These are phyloP conservation scores for Pulveroboletus sp. DNA, from an alignment of 1,284 basidiomycete species.

Conservation along the genomic window DNA sequence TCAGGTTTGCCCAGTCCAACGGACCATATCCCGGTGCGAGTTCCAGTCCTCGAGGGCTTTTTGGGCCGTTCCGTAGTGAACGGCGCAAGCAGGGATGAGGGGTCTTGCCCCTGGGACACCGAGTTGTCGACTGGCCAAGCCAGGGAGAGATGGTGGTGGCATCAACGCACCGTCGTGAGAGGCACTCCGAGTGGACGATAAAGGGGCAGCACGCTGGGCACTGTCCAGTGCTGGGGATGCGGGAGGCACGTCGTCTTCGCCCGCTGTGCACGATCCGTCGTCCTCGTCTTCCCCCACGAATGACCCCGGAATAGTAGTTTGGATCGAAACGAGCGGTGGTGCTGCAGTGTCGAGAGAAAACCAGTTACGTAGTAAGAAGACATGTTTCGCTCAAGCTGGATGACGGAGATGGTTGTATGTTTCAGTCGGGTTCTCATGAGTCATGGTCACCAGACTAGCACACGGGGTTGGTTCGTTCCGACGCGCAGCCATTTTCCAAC, in stretches of 20 bases:
- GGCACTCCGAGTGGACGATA: conserved; percentile 6
- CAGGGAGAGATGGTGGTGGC: conserved; percentile 69
- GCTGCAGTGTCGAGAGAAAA: conserved; percentile 39
- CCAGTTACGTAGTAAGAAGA: conserved; percentile 56
- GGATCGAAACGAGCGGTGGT: not conserved
- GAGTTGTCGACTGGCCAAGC: conserved; percentile 47
- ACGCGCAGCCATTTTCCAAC: not conserved
- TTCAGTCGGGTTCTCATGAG: not conserved
- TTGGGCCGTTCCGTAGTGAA: conserved; percentile 62
- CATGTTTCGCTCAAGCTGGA: conserved; percentile 13
- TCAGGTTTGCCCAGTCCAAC: conserved; percentile 92
- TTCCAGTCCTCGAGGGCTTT: conserved; percentile 66
- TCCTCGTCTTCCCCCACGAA: conserved; percentile 48
- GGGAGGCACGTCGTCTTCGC: conserved; percentile 73
- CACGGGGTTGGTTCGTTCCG: not conserved
- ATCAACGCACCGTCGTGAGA: conserved; percentile 55
- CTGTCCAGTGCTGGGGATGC: conserved; percentile 83
- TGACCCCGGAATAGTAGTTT: conserved; percentile 24
- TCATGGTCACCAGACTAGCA: too few species aligned
- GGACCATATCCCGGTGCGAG: conserved; percentile 91
- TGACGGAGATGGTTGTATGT: not conserved
- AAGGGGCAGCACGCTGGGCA: conserved; percentile 63
- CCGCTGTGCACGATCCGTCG: conserved; percentile 56
- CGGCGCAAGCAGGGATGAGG: conserved; percentile 57
- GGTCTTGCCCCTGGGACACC: conserved; percentile 38